Conservation (phyloP, 495 filamentous ascomycete species). For the Polyplosphaeria fusca region DNA sequence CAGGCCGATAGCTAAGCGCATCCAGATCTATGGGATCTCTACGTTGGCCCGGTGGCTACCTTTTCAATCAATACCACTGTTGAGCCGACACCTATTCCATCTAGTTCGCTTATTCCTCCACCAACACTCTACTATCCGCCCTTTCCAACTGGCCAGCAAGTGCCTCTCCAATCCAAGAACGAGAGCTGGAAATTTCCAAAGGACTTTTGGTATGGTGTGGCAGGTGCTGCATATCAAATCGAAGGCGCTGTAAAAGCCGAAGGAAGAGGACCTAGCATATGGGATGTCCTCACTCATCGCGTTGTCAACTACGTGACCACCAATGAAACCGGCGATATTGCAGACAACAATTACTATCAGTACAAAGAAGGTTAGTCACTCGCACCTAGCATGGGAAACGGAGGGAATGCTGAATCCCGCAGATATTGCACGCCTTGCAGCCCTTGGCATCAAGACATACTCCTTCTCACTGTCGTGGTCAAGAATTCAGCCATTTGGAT, state of each 20-base stretch:
- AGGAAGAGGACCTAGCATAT: constrained; percentile 33
- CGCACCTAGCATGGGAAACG: background rate
- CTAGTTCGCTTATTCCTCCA: constrained; percentile 28
- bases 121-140: constrained; percentile 29
- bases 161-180: constrained; percentile 16
- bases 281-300: constrained; percentile 32
- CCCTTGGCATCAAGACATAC: constrained; percentile 36
- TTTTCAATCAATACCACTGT: constrained; percentile 23
- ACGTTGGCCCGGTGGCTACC: constrained; percentile 16
- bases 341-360: constrained; percentile 38
- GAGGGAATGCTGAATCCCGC: background rate
- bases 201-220: constrained; percentile 38
- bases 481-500: constrained; percentile 39
- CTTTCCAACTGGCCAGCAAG: constrained; percentile 25
- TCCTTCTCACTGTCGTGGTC: constrained; percentile 39
- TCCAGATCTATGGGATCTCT: constrained; percentile 21
- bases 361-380: constrained; percentile 36
- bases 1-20: background rate
- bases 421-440: constrained; percentile 40
- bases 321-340: constrained; percentile 32
- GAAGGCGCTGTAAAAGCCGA: constrained; percentile 38
- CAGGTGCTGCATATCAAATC: constrained; percentile 37
- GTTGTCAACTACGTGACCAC: constrained; percentile 26
- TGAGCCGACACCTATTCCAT: constrained; percentile 15
- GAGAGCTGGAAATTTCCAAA: constrained; percentile 27